A percentile compares a stretch with the other conserved stretches of the same genome.
Evolutionary conservation across 1,139 yeast genomes (phyloP).

Genomic region (Blastobotrys persicus): DNA sequence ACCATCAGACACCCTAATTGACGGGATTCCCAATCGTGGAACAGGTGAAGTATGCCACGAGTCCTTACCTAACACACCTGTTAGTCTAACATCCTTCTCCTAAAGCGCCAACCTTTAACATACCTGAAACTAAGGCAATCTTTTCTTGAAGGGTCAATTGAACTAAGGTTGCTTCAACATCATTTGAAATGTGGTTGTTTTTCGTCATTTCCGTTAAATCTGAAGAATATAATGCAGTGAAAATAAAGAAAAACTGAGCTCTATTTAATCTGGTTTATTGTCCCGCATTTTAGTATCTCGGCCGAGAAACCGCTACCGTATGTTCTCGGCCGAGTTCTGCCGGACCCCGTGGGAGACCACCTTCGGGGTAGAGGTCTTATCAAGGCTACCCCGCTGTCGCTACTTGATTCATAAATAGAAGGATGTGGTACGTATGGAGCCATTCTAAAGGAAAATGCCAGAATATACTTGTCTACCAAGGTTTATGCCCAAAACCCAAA

Average conservation of each 20-base stretch:
- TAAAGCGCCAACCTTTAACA: no score
- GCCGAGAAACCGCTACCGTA: background rate
- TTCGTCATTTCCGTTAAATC: background rate
- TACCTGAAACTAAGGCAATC: slow-evolving; percentile 47
- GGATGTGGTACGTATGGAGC: background rate
- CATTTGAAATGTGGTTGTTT: background rate
- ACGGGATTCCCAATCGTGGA: slow-evolving; percentile 44
- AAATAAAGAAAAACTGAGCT: no score
- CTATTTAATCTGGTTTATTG: no score
- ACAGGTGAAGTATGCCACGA: slow-evolving; percentile 55
- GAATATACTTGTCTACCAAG: background rate
- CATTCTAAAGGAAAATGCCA: background rate
- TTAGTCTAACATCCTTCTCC: no score
- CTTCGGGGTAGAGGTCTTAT: no score
- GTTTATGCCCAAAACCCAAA: slow-evolving; percentile 2
- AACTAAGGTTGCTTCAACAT: slow-evolving; percentile 41
- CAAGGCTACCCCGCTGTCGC: background rate
- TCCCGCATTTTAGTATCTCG: slow-evolving; percentile 4
- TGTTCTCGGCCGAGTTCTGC: slow-evolving; percentile 7
- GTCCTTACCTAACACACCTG: slow-evolving; percentile 32
- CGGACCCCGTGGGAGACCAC: background rate
- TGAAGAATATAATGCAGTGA: background rate
- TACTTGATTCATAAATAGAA: background rate
- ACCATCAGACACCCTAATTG: slow-evolving; percentile 44
- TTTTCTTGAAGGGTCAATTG: slow-evolving; percentile 50